Evolutionary conservation across 2,329 filamentous ascomycete species (phyloP).

Genomic region (Phaeophleospora eucalypticola): DNA sequence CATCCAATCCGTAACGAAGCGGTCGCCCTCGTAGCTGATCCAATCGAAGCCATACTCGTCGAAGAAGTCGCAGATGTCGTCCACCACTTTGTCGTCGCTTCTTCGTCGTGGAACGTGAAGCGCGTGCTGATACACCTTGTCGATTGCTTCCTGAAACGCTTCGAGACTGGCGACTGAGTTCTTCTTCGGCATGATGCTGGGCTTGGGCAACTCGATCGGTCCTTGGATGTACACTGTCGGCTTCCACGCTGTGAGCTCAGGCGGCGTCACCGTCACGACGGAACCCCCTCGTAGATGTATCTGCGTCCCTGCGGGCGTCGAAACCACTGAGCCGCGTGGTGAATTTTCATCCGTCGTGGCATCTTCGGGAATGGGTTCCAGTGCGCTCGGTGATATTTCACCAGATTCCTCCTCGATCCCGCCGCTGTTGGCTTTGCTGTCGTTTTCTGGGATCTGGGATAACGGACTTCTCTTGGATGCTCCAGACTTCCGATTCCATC

Average conservation of each 20-base stretch:
- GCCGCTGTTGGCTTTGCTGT: neutral
- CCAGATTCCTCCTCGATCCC: constrained; percentile 5
- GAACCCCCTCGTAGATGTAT: constrained; percentile 34
- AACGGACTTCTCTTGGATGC: constrained; percentile 21
- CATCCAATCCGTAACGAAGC: constrained; percentile 10
- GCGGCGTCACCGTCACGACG: constrained; percentile 33
- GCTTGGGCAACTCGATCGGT: constrained; percentile 39
- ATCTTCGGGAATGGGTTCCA: constrained; percentile 24
- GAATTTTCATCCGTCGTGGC: constrained; percentile 17
- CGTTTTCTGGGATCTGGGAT: constrained; percentile 19
- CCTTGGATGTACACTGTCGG: constrained; percentile 39
- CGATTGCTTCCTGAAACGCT: constrained; percentile 35
- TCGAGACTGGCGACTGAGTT: constrained; percentile 40
- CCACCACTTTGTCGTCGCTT: constrained; percentile 35
- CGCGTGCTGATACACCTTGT: constrained; percentile 28
- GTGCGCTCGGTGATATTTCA: constrained; percentile 13
- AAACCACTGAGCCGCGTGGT: constrained; percentile 18
- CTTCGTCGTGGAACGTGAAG: constrained; percentile 26
- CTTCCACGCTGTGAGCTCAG: constrained; percentile 34
- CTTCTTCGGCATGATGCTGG: constrained; percentile 33
- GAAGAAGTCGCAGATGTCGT: constrained; percentile 42
- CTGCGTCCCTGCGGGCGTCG: constrained; percentile 24
- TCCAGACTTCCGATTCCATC: constrained; percentile 13
- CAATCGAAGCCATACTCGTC: constrained; percentile 36
- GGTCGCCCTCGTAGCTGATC: constrained; percentile 24